Conservation (phyloP, 441 rosid genomes). For the Gossypium schwendimanii region DNA sequence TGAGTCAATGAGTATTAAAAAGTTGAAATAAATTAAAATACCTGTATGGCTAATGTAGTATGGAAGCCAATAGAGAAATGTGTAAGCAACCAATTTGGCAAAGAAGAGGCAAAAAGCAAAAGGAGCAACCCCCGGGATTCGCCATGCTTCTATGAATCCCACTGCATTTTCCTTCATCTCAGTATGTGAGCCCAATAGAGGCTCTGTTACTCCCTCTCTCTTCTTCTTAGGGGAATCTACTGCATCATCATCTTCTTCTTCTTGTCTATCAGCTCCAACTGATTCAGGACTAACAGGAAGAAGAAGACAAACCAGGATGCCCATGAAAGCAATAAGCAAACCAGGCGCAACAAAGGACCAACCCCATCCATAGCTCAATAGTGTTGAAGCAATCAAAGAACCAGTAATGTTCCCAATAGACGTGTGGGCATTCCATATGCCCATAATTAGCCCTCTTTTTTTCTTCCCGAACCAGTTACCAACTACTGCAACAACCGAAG, state of each 20-base stretch:
- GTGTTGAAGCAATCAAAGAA: conserved; percentile 65
- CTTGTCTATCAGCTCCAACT: conserved; percentile 53
- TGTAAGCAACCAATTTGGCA: conserved; percentile 88
- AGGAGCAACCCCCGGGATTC: conserved; percentile 88
- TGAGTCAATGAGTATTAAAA: not conserved
- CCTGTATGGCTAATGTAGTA: conserved; percentile 91
- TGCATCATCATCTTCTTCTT: conserved; percentile 23
- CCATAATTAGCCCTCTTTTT: conserved; percentile 91
- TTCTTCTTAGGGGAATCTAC: conserved; percentile 36
- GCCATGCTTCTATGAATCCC: conserved; percentile 90
- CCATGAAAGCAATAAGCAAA: conserved; percentile 40
- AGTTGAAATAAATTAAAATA: conserved; percentile 16
- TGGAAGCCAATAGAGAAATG: conserved; percentile 98
- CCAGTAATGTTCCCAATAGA: conserved; percentile 90
- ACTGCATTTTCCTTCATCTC: conserved; percentile 48
- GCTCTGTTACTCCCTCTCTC: conserved; percentile 37
- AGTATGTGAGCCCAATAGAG: conserved; percentile 39
- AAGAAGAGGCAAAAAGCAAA: conserved; percentile 95
- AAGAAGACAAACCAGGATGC: conserved; percentile 53
- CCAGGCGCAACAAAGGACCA: conserved; percentile 95
- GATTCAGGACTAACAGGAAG: conserved; percentile 70
- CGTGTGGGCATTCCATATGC: conserved; percentile 96
- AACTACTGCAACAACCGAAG: conserved; percentile 90
- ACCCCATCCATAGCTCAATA: conserved; percentile 89
- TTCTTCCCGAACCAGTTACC: conserved; percentile 90